Evolutionary conservation across 768 basidiomycete species (phyloP).

Genomic region (Naganishia friedmannii): DNA sequence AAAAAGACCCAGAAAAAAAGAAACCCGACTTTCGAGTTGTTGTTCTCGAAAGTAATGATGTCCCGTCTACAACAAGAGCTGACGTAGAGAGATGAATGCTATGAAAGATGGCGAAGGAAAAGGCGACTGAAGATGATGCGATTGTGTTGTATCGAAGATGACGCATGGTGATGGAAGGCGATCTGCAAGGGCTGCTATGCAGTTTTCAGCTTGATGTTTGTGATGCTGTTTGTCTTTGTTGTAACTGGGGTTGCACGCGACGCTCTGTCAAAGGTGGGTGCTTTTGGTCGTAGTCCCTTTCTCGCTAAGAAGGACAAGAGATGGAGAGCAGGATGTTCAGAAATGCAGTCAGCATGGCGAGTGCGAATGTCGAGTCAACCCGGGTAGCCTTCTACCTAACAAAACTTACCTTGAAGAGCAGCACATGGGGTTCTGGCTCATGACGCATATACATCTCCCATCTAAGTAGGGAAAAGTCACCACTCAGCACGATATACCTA

Average conservation of each 20-base stretch:
- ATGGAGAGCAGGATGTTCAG: neutral
- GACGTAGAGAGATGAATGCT: constrained; percentile 4
- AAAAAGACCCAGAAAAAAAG: neutral
- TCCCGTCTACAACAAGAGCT: constrained; percentile 2
- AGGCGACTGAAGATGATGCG: neutral
- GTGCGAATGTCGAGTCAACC: neutral
- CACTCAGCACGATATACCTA: neutral
- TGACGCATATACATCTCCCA: constrained; percentile 36
- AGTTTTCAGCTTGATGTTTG: neutral
- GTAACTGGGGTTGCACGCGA: constrained; percentile 8
- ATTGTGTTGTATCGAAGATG: neutral
- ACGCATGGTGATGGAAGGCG: neutral
- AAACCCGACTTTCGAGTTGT: neutral
- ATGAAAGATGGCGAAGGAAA: neutral
- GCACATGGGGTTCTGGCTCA: constrained; percentile 33
- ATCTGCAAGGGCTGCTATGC: neutral
- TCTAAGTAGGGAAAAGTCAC: neutral
- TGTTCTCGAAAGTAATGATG: neutral
- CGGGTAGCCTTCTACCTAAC: neutral
- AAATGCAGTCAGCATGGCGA: neutral
- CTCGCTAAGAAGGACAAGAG: constrained; percentile 17
- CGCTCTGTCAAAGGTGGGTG: constrained; percentile 33
- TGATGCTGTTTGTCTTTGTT: constrained; percentile 11
- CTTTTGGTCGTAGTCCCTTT: constrained; percentile 34
- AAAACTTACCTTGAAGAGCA: constrained; percentile 32